phyloP scores from a whole-genome alignment of 1,139 yeast species.

The Suhomyces wounanorum region DNA sequence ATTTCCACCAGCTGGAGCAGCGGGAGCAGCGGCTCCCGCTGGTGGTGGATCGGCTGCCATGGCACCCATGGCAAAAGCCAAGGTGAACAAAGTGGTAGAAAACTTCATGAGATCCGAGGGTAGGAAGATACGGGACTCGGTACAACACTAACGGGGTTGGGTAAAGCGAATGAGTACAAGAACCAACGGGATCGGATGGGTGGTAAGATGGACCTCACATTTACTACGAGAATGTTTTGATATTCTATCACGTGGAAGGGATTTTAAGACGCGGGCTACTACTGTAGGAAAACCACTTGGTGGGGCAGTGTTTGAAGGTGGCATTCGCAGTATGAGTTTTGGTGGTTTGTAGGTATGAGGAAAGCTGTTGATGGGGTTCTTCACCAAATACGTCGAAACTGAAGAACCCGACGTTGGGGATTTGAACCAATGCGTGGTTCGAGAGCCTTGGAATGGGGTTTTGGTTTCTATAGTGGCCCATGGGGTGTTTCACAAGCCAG shows the following conservation, averaged over 20 bases:
- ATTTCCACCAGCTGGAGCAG: slow-evolving; percentile 15
- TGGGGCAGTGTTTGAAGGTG: not conserved
- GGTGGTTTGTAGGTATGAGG: not conserved
- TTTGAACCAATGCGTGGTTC: not conserved
- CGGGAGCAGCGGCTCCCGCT: slow-evolving; percentile 1
- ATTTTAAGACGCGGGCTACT: not conserved
- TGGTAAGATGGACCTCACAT: not conserved
- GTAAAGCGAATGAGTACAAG: not conserved
- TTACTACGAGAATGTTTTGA: slow-evolving; percentile 1
- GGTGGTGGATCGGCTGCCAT: slow-evolving; percentile 5
- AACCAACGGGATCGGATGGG: not conserved
- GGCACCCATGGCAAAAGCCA: slow-evolving; percentile 10
- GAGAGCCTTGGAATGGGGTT: slow-evolving; percentile 1
- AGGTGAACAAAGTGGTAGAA: slow-evolving; percentile 3
- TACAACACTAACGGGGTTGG: not conserved
- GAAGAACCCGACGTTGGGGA: not conserved
- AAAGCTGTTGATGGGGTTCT: too few relatives aligned
- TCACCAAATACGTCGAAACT: not conserved
- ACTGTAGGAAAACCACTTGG: not conserved
- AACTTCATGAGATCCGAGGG: slow-evolving; percentile 6
- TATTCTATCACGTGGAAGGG: slow-evolving; percentile 2
- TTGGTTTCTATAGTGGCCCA: not conserved
- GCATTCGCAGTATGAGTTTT: too few relatives aligned
- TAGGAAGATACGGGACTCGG: not conserved
- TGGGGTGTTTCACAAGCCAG: not conserved